Conservation (phyloP, 75 land plant species). For the Azolla pinnata region DNA sequence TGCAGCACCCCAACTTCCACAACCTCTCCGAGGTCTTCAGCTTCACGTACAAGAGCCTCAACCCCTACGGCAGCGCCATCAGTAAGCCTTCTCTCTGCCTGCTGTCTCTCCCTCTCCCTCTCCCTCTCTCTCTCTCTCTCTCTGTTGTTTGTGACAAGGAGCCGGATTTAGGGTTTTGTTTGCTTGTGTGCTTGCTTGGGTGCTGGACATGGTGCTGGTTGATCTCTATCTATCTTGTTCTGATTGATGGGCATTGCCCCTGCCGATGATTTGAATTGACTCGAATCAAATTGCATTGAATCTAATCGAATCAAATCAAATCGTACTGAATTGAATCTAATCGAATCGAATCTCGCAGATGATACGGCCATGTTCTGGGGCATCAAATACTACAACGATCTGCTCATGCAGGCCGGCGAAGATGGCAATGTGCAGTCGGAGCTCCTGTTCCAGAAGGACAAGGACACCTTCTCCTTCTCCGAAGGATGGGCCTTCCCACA, state of each 20-base stretch:
- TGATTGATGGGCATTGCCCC: no score
- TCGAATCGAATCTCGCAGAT: slow-evolving; percentile 61
- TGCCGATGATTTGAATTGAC: no score
- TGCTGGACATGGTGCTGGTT: no score
- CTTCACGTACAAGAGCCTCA: slow-evolving; percentile 42
- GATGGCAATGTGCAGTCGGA: slow-evolving; percentile 58
- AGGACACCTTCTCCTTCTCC: slow-evolving; percentile 44
- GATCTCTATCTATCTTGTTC: no score
- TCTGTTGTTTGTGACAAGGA: no score
- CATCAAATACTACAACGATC: slow-evolving; percentile 70
- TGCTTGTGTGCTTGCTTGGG: no score
- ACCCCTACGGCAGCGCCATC: slow-evolving; percentile 27
- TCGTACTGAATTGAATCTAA: no score
- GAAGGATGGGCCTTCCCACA: slow-evolving; percentile 86
- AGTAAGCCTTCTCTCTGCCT: slow-evolving; percentile 50
- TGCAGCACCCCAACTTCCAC: slow-evolving; percentile 56
- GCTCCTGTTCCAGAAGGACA: slow-evolving; percentile 61
- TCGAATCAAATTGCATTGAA: no score
- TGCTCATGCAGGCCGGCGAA: slow-evolving; percentile 54
- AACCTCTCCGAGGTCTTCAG: slow-evolving; percentile 48
- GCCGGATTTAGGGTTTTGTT: no score
- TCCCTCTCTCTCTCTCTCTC: not conserved
- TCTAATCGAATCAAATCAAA: no score
- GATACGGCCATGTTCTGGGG: slow-evolving; percentile 93
- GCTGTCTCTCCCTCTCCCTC: not conserved